A percentile compares a stretch with the other conserved stretches of the same genome.
These are phyloP conservation scores for Puccinellia tenuiflora DNA, from an alignment of 176 grass and related monocot species.

Conservation along the genomic window DNA sequence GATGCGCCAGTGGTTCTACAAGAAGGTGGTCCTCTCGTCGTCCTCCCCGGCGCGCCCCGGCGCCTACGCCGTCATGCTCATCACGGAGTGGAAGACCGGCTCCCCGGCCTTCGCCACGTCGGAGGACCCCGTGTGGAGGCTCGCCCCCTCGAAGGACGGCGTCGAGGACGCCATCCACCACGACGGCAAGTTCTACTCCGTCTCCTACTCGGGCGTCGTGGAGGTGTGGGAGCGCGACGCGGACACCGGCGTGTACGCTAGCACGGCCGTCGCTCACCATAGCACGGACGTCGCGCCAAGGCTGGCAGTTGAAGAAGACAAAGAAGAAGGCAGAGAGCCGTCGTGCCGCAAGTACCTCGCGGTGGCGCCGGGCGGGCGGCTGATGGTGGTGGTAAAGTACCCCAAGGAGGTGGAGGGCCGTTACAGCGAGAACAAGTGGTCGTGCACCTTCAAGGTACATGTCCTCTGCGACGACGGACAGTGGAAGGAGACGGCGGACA, in stretches of 20 bases:
- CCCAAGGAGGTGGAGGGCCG: neutral
- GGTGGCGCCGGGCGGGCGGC: neutral
- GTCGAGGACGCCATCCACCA: neutral
- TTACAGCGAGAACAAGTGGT: neutral
- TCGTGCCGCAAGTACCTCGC: neutral
- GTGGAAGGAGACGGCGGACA: neutral
- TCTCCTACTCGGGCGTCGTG: neutral
- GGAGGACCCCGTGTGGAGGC: neutral
- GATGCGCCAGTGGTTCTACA: neutral
- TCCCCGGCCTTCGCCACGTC: neutral
- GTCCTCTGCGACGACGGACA: neutral
- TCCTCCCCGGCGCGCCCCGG: neutral
- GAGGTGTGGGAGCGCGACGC: neutral
- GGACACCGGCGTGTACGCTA: neutral
- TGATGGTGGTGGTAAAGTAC: constrained; percentile 6
- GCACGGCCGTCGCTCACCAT: too few species aligned
- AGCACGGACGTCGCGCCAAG: neutral
- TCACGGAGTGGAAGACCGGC: neutral
- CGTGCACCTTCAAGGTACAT: neutral
- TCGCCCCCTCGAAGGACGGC: neutral
- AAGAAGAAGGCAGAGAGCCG: neutral
- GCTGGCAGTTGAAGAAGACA: neutral
- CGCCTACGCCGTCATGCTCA: neutral
- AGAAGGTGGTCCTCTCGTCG: neutral
- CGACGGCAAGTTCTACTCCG: neutral